A percentile compares a stretch with the other conserved stretches of the same genome.
These are phyloP conservation scores for Ilyonectria sp. DNA, from an alignment of 2,329 filamentous ascomycete genomes.

Conservation along the genomic window DNA sequence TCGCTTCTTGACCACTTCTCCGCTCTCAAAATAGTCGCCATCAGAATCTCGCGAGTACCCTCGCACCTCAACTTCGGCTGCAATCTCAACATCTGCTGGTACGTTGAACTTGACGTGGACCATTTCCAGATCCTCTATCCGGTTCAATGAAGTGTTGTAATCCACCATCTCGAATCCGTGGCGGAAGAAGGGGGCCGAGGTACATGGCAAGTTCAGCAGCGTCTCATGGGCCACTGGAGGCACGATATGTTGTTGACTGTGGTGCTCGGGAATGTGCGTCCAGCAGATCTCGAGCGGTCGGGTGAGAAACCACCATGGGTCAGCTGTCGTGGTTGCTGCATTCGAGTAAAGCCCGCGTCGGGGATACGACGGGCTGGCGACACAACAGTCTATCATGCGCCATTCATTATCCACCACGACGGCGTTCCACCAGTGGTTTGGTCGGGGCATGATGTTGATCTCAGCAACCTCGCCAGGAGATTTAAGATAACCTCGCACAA, in stretches of 20 bases:
- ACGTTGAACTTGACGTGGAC: constrained; percentile 91
- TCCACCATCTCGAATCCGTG: constrained; percentile 85
- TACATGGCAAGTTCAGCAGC: constrained; percentile 87
- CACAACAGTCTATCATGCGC: constrained; percentile 95
- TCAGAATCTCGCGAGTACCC: constrained; percentile 86
- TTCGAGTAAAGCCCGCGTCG: constrained; percentile 84
- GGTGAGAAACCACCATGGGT: constrained; percentile 94
- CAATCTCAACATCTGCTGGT: constrained; percentile 90
- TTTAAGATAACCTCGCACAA: constrained; percentile 93
- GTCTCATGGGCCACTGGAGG: constrained; percentile 90
- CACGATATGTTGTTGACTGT: constrained; percentile 92
- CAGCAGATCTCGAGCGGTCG: constrained; percentile 93
- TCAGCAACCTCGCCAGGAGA: constrained; percentile 88
- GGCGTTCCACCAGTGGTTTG: constrained; percentile 99
- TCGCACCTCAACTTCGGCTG: constrained; percentile 91
- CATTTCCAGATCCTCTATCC: constrained; percentile 94
- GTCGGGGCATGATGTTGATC: constrained; percentile 83
- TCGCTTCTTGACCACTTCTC: constrained; percentile 87
- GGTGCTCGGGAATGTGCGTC: constrained; percentile 92
- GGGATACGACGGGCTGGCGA: constrained; percentile 93
- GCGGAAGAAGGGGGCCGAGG: constrained; percentile 90
- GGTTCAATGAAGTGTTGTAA: constrained; percentile 89
- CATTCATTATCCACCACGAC: constrained; percentile 95
- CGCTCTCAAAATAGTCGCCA: constrained; percentile 94
- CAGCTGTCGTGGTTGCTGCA: constrained; percentile 77